Conservation (phyloP, 75 land plant species). For the Adiantum capillusveneris region DNA sequence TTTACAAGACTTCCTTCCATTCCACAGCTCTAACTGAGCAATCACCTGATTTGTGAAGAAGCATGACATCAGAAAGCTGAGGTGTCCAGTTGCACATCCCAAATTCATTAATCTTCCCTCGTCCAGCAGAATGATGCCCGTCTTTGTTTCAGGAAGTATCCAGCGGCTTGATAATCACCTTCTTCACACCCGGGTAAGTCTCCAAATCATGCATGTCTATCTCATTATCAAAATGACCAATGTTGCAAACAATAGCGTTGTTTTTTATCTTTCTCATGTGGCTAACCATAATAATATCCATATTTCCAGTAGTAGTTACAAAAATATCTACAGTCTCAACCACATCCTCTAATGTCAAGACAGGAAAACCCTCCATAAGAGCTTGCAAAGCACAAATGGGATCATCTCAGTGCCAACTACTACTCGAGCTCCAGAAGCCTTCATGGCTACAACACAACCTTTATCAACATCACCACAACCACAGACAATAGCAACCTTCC, state of each 20-base stretch:
- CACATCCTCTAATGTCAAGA: slow-evolving; percentile 59
- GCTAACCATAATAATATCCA: slow-evolving; percentile 89
- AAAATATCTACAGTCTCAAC: slow-evolving; percentile 74
- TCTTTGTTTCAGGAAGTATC: slow-evolving; percentile 84
- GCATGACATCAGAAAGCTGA: no score
- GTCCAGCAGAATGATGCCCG: slow-evolving; percentile 80
- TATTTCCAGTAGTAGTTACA: slow-evolving; percentile 91
- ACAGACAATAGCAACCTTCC: slow-evolving; percentile 69
- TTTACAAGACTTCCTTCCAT: slow-evolving; percentile 62
- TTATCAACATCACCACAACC: slow-evolving; percentile 95
- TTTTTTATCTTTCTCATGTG: slow-evolving; percentile 96
- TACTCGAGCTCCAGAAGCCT: slow-evolving; percentile 83
- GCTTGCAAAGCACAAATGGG: slow-evolving; percentile 94
- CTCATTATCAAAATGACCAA: slow-evolving; percentile 95
- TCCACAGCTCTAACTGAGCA: slow-evolving; percentile 91
- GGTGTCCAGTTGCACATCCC: slow-evolving; percentile 94
- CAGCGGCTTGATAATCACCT: slow-evolving; percentile 90
- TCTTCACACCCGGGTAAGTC: slow-evolving; percentile 72
- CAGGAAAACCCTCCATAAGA: slow-evolving; percentile 68
- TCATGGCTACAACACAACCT: slow-evolving; percentile 86
- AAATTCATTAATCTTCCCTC: slow-evolving; percentile 92
- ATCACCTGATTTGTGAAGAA: no score
- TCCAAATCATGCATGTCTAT: slow-evolving; percentile 82
- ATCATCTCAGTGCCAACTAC: slow-evolving; percentile 82
- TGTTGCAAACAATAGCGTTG: slow-evolving; percentile 91